Evolutionary conservation across 495 filamentous ascomycete species (phyloP), one percentile per base, ranked within the genome.

Genomic region (Collariella sp.): DNA sequence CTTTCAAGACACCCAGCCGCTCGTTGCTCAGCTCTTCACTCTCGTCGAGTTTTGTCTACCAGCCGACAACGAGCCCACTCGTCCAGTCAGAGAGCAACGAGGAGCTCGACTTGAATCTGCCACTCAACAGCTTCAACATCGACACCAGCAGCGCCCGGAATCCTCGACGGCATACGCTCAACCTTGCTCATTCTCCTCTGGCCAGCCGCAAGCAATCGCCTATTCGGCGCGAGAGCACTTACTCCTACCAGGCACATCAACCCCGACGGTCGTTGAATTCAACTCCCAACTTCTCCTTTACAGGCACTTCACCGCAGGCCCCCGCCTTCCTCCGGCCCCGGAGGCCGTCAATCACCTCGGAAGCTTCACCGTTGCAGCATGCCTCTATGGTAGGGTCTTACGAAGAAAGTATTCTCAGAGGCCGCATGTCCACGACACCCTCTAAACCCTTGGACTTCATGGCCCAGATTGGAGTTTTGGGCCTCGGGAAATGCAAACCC

Each of bases 341-440:
- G 48, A 74, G 87, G 35, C 85, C 85, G 1, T 95, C 90, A 1
- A 76, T 85, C 52, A 76, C 81, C 35, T 85, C 86, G 2, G 91
- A 96, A 18, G 69, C 74, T 15, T 87, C 89, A 13, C 79, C 88
- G 2, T 75, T 91, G 19, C 85, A 89, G 26, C 88, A 91, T 72
- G 91, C 91, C 22, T 87, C 91, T 4, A 90, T 98, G 85, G 93
- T 98, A 16, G 93, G 93, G 0, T 96, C 93, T 3, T 98, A 96
- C 61, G 93, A 98, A 67, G 93, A 98, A 69, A 96, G 89, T 3
- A 96, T 98, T 46, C 73, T 98, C 3, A 82, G 88, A 20, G 93
- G 93, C 24, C 81, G 94, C 50, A 98, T 98, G 93, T 97, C 94
- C 39, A 97, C 90, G 12, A 93, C 84, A 9, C 94, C 93, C 2